These are phyloP conservation scores for Candida krabiensis DNA, from an alignment of 805 yeast genomes.

Conservation along the genomic window DNA sequence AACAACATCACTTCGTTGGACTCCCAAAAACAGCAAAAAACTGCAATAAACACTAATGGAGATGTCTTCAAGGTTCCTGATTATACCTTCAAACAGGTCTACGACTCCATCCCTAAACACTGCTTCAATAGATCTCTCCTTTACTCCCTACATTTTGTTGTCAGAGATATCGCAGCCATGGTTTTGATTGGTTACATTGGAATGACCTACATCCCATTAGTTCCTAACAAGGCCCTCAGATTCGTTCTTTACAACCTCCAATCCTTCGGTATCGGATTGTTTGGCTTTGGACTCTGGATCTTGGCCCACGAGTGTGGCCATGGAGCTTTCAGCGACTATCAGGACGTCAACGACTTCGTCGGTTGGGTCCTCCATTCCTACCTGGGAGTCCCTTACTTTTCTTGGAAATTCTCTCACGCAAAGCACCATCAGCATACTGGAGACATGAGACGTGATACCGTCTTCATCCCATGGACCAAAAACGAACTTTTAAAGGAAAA, in stretches of 20 bases:
- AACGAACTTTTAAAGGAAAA: slow-evolving; percentile 39
- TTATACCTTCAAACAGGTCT: slow-evolving; percentile 56
- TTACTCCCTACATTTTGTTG: slow-evolving; percentile 51
- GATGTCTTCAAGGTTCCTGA: slow-evolving; percentile 61
- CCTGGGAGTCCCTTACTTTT: slow-evolving; percentile 57
- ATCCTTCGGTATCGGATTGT: slow-evolving; percentile 43
- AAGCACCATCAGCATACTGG: slow-evolving; percentile 68
- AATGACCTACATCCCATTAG: slow-evolving; percentile 41
- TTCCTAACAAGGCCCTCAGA: slow-evolving; percentile 35
- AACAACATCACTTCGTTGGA: slow-evolving; percentile 26
- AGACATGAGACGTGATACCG: slow-evolving; percentile 59
- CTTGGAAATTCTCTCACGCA: slow-evolving; percentile 61
- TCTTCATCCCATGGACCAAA: slow-evolving; percentile 55
- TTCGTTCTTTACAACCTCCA: slow-evolving; percentile 43
- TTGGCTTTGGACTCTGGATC: slow-evolving; percentile 62
- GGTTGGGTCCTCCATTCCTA: slow-evolving; percentile 65
- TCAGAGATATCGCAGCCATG: slow-evolving; percentile 51
- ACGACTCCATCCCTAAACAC: slow-evolving; percentile 58
- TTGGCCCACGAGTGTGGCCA: slow-evolving; percentile 68
- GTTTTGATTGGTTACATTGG: slow-evolving; percentile 43
- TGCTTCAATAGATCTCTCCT: slow-evolving; percentile 56
- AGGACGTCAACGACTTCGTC: slow-evolving; percentile 50
- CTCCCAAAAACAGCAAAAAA: slow-evolving; percentile 8
- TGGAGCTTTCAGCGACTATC: slow-evolving; percentile 58
- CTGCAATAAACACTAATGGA: slow-evolving; percentile 54